Evolutionary conservation across 345 rosid species (phyloP).

Genomic region (Linum lewisii): DNA sequence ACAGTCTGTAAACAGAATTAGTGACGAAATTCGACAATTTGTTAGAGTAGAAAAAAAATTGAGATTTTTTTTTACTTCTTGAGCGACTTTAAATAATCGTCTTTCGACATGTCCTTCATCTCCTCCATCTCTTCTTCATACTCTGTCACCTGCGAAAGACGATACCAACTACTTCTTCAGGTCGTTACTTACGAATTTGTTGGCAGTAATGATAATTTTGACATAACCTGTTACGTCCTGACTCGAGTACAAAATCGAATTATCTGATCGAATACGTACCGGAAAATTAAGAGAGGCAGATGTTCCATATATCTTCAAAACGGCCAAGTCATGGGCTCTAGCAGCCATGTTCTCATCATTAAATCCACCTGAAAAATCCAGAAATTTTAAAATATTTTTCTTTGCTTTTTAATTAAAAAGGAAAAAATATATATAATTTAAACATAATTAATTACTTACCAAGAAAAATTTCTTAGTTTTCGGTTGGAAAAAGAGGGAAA

Average conservation of each 20-base stretch:
- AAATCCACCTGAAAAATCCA: conserved; percentile 14
- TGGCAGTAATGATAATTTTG: no score
- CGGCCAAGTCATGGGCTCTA: conserved; percentile 18
- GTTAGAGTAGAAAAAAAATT: no score
- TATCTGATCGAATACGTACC: conserved; percentile 1
- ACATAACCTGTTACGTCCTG: no score
- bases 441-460: not conserved
- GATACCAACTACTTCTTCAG: not conserved
- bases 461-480: not conserved
- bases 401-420: no score
- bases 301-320: conserved; percentile 13
- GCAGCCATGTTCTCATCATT: conserved; percentile 11
- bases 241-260: no score
- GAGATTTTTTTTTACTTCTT: conserved; percentile 10
- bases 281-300: conserved; percentile 12
- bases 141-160: conserved; percentile 4
- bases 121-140: conserved; percentile 13
- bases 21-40: not conserved
- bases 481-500: not conserved
- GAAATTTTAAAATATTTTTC: not conserved
- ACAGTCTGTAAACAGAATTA: conserved; percentile 6
- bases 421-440: no score
- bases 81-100: conserved; percentile 8
- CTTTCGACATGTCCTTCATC: conserved; percentile 8
- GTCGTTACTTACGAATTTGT: no score